Percentiles rank a stretch among this genome's conserved stretches.
Conservation (phyloP, 2,329 filamentous ascomycete genomes). For the Colletotrichum somersetense region DNA sequence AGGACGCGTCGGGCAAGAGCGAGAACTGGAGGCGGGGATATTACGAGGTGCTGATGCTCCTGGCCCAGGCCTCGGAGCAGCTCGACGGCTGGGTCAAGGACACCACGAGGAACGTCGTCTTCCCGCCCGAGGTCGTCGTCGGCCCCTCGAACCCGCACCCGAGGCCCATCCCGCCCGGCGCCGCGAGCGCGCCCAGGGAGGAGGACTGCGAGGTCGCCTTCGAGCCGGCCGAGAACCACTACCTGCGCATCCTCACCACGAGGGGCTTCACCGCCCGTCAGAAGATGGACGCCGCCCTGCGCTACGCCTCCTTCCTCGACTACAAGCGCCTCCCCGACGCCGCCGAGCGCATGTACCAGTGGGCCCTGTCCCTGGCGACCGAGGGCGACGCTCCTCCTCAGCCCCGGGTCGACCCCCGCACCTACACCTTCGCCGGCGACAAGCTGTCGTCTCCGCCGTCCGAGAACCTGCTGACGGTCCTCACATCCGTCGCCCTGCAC, state of each 20-base stretch:
- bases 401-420: constrained; percentile 68
- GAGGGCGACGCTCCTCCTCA: constrained; percentile 58
- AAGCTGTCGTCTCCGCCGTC: constrained; percentile 73
- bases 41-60: constrained; percentile 83
- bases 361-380: constrained; percentile 81
- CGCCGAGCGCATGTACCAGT: constrained; percentile 78
- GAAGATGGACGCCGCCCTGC: constrained; percentile 83
- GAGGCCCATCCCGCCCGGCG: constrained; percentile 75
- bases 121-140: constrained; percentile 79
- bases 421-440: constrained; percentile 71
- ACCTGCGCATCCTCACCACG: constrained; percentile 85
- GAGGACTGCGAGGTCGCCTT: constrained; percentile 81
- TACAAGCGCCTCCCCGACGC: constrained; percentile 76
- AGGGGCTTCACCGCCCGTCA: constrained; percentile 84
- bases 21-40: constrained; percentile 91
- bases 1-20: constrained; percentile 80
- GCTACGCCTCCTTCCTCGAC: constrained; percentile 87
- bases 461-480: constrained; percentile 79
- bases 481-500: constrained; percentile 84
- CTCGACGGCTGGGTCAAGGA: constrained; percentile 85
- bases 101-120: constrained; percentile 73
- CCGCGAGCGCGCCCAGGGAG: constrained; percentile 74
- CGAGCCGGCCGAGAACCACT: constrained; percentile 79
- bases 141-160: constrained; percentile 88
- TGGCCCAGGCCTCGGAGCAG: constrained; percentile 82